Conservation (phyloP, 2,329 filamentous ascomycete genomes). For the Fusarium mundagurra region DNA sequence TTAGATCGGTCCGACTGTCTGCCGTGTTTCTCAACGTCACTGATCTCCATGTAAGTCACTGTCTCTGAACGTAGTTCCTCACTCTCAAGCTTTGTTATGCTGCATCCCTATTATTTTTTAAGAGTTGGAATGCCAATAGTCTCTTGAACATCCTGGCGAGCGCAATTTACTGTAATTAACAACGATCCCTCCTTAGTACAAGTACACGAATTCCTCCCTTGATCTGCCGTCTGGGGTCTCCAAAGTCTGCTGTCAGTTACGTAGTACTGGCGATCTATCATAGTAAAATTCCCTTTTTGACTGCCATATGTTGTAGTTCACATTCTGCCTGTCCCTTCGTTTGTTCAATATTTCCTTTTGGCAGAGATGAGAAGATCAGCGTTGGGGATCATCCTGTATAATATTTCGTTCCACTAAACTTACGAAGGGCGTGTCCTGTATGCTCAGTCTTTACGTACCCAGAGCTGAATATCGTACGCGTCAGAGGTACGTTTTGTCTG, state of each 20-base stretch:
- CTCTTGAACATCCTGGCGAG: neutral
- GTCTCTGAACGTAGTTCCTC: neutral
- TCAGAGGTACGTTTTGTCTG: neutral
- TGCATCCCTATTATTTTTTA: no score
- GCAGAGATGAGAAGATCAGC: neutral
- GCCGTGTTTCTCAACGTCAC: neutral
- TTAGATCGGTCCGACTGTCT: neutral
- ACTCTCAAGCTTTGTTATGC: neutral
- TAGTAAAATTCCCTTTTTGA: neutral
- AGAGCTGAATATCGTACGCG: neutral
- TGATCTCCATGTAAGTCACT: neutral
- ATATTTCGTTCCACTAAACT: neutral
- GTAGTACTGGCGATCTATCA: neutral
- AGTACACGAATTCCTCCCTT: neutral
- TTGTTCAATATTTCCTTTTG: neutral
- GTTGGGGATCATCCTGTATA: neutral
- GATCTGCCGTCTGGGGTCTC: neutral
- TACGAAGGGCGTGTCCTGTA: neutral
- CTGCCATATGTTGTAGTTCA: neutral
- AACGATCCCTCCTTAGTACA: neutral
- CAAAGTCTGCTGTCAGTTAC: neutral
- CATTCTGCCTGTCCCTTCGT: neutral
- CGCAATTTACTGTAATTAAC: neutral
- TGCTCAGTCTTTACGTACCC: neutral
- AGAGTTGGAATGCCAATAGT: neutral